These are phyloP conservation scores for Paramecium tetraurelia DNA, from an alignment of 73 alveolate species.

Conservation along the genomic window DNA sequence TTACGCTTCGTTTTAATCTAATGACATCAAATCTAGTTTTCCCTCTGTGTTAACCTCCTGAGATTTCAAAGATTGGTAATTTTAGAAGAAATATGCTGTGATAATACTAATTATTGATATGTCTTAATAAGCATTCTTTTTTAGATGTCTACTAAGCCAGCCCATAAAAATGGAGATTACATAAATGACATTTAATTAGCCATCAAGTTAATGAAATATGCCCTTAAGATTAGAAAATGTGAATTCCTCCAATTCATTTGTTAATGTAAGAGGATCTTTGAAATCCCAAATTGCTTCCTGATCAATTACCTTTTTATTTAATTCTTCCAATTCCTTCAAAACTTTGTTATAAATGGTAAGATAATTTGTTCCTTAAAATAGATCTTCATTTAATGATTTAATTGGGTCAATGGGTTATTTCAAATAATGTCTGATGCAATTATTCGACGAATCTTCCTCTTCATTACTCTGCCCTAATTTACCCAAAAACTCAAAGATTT, in stretches of 20 bases:
- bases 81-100: background rate
- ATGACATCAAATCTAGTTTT: constrained; percentile 15
- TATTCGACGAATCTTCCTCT: constrained; percentile 34
- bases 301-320: constrained; percentile 30
- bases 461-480: constrained; percentile 40
- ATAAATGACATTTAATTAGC: background rate
- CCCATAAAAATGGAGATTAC: constrained; percentile 38
- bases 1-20: background rate
- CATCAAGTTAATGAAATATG: constrained; percentile 23
- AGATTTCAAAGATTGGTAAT: background rate
- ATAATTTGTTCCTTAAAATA: constrained; percentile 22
- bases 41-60: constrained; percentile 8
- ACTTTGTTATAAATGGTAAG: background rate
- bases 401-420: constrained; percentile 45
- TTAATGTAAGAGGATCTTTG: constrained; percentile 28
- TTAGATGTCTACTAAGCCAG: constrained; percentile 44
- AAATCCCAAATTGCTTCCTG: constrained; percentile 43
- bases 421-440: constrained; percentile 30
- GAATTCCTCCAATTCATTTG: constrained; percentile 51
- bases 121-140: constrained; percentile 42
- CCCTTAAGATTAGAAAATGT: constrained; percentile 35
- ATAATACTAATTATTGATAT: background rate
- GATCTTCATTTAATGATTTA: background rate
- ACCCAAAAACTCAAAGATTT: constrained; percentile 44
- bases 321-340: background rate